Base-by-base conservation (phyloP, 225 moss, liverwort and hornwort genomes). In the Physcomitrellopsis africana region DNA sequence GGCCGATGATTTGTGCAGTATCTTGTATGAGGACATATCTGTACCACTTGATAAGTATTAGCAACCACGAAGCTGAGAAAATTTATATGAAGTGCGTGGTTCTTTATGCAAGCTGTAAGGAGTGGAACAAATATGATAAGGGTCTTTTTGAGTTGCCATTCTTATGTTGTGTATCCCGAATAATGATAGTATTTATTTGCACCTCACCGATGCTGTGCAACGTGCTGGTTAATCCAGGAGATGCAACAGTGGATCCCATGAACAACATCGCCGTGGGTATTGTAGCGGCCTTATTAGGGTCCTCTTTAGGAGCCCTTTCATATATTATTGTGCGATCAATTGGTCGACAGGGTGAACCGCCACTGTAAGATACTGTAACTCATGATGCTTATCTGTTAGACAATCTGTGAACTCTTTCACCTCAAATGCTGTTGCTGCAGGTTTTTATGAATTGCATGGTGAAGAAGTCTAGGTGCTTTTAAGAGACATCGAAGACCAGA, bases 231-330 rank as follows among this genome's bases (percentile, higher is more conserved):
- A 59, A 51, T 64, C 49, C 74, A 74, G 83, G 77, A 61, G 55
- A 61, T 45, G 51, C 75, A 56, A 55, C 60, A 23, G 69, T 79
- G 27, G 70, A 66, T 17, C 68, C 77, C 67, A 49, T 63, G 48
- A 41, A 54, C 19, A 74, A 71, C 65, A 64, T 72, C 27, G 89
- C 79, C 57, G 55, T 85, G 72, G 91, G 87, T 65, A 83, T 91
- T 20, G 64, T 79, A 45, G 77, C 84, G n/a, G 89, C 87, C 73
- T 74, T 87, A 20, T 67, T 74, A 66, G 93, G 87, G 51, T 89
- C 93, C 76, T 89, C 87, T 69, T 77, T 86, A 67, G 91, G 93
- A 74, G 89, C 91, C 57, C 87, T 93, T 66, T 93, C 93, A 0
- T 93, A 93, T 45, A 87, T 91, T 22, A 78, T 93, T 56, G 79